Evolutionary conservation across 1,284 basidiomycete genomes (phyloP).

Genomic region (Coriolopsis trogii): DNA sequence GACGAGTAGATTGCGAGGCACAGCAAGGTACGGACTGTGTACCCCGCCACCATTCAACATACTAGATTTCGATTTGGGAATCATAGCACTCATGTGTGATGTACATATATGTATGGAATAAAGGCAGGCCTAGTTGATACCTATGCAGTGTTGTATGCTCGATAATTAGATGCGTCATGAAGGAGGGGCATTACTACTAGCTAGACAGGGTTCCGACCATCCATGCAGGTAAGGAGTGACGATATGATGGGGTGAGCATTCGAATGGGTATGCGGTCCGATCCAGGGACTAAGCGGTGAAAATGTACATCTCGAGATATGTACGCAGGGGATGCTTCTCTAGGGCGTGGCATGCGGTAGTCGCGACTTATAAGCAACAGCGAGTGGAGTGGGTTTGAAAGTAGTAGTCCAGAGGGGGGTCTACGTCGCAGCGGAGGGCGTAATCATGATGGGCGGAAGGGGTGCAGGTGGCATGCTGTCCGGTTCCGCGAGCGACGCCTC

Average conservation of each 20-base stretch:
- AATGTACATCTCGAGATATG: too few relatives aligned
- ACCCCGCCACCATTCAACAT: not conserved
- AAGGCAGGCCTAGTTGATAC: constrained; percentile 23
- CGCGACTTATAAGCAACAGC: constrained; percentile 12
- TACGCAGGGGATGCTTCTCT: constrained; percentile 15
- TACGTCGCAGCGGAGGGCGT: constrained; percentile 38
- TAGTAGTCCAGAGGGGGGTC: constrained; percentile 14
- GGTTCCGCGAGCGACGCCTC: constrained; percentile 26
- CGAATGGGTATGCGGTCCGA: constrained; percentile 21
- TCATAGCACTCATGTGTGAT: constrained; percentile 16
- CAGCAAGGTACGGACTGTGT: not conserved
- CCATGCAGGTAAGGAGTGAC: constrained; percentile 8
- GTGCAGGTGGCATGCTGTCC: constrained; percentile 18
- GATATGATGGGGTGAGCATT: constrained; percentile 8
- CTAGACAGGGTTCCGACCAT: constrained; percentile 5
- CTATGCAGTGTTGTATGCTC: constrained; percentile 24
- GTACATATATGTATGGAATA: constrained; percentile 23
- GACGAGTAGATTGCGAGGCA: constrained; percentile 28
- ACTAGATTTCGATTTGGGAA: not conserved
- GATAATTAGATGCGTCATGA: constrained; percentile 27
- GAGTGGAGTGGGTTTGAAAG: constrained; percentile 15
- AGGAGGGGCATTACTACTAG: constrained; percentile 20
- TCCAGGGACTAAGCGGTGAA: constrained; percentile 16
- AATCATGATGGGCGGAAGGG: constrained; percentile 43
- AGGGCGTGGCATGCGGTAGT: constrained; percentile 12